Conservation (phyloP, 1,284 basidiomycete genomes). For the Rhodotorula sp. region DNA sequence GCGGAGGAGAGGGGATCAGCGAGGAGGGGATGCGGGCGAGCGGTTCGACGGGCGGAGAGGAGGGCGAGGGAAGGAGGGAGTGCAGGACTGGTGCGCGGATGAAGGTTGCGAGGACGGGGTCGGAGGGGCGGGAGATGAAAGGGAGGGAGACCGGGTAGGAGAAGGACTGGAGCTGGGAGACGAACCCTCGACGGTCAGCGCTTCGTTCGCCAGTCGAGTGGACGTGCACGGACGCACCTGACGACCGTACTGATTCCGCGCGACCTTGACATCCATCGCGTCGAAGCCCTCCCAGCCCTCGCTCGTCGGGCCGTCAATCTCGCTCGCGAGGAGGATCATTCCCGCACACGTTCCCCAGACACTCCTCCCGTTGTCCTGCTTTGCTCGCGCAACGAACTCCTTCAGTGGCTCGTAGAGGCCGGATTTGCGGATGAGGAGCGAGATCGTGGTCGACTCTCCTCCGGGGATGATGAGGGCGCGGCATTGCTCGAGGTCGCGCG, state of each 20-base stretch:
- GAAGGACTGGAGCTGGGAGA: conserved; percentile 77
- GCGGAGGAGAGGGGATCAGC: conserved; percentile 44
- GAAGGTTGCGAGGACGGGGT: conserved; percentile 81
- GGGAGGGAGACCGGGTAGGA: conserved; percentile 71
- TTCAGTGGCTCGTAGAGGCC: conserved; percentile 77
- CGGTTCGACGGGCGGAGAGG: conserved; percentile 52
- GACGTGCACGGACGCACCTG: conserved; percentile 28
- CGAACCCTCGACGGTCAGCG: background rate
- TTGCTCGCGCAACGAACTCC: conserved; percentile 55
- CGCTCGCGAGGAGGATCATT: conserved; percentile 79
- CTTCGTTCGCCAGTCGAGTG: background rate
- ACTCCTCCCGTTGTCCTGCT: conserved; percentile 60
- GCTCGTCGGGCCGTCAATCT: conserved; percentile 63
- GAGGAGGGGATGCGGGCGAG: conserved; percentile 68
- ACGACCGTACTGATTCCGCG: conserved; percentile 77
- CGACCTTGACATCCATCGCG: conserved; percentile 75
- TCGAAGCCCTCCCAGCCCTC: conserved; percentile 83
- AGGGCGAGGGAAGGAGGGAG: conserved; percentile 22
- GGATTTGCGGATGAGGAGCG: conserved; percentile 71
- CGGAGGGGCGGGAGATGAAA: conserved; percentile 60
- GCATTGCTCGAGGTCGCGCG: conserved; percentile 70
- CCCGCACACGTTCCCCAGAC: conserved; percentile 97
- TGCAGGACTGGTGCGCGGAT: conserved; percentile 80
- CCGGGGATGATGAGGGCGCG: conserved; percentile 89
- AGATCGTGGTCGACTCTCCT: conserved; percentile 88